These are phyloP conservation scores for Fraxinus baroniana DNA, from an alignment of 305 asterid genomes.

Conservation along the genomic window DNA sequence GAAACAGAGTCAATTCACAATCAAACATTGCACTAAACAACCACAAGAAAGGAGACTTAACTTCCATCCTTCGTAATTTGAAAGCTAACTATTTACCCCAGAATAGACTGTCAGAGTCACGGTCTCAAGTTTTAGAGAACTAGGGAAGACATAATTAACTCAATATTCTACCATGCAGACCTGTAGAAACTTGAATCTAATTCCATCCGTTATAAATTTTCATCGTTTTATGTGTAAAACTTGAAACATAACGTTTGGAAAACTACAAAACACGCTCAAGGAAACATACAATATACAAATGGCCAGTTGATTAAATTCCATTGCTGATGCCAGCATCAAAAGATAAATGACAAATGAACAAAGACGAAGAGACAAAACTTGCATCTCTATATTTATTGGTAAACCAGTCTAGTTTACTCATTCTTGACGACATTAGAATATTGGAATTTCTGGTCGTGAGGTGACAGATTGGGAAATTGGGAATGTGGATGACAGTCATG, in stretches of 20 bases:
- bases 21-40: neutral
- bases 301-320: neutral
- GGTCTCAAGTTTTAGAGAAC: neutral
- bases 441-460: neutral
- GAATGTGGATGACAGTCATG: conserved; percentile 9
- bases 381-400: neutral
- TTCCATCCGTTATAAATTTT: neutral
- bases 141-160: neutral
- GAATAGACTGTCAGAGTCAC: neutral
- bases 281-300: neutral
- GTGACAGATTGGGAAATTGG: neutral
- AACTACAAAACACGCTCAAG: neutral
- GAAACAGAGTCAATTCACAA: conserved; percentile 8
- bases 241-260: neutral
- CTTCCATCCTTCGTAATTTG: neutral
- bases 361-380: neutral
- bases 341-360: neutral
- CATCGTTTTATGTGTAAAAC: neutral
- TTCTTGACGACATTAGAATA: neutral
- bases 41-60: neutral
- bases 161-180: neutral
- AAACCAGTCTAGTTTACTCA: neutral
- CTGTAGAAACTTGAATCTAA: neutral
- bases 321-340: conserved; percentile 2
- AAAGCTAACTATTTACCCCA: neutral